Conservation (phyloP, 2,329 filamentous ascomycete species). For the Calonectria multiphialidica region DNA sequence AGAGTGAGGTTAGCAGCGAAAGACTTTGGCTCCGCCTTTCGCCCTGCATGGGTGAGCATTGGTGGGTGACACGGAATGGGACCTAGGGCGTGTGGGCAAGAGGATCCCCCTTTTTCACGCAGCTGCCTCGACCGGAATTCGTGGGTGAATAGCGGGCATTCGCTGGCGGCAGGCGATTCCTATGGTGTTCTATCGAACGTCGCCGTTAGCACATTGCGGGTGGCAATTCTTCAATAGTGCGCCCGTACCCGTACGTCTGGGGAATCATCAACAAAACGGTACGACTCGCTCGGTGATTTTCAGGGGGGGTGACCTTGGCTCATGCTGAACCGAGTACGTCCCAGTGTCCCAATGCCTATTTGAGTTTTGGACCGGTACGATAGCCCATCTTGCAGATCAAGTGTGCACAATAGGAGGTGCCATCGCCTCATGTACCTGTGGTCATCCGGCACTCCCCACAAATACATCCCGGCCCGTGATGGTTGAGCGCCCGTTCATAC, state of each 20-base stretch:
- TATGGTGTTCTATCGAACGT: background rate
- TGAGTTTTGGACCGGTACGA: slow-evolving; percentile 11
- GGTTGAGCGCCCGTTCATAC: slow-evolving; percentile 27
- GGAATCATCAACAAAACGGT: background rate
- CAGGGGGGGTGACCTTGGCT: slow-evolving; percentile 4
- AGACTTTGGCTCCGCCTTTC: slow-evolving; percentile 26
- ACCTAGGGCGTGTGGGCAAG: slow-evolving; percentile 25
- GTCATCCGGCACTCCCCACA: slow-evolving; percentile 28
- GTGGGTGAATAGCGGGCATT: background rate
- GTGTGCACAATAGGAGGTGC: slow-evolving; percentile 17
- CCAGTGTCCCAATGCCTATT: background rate
- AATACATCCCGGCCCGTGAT: slow-evolving; percentile 24
- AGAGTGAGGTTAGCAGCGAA: background rate
- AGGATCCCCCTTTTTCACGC: slow-evolving; percentile 30
- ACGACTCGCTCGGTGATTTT: slow-evolving; percentile 12
- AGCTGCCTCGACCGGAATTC: slow-evolving; percentile 13
- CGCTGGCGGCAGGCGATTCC: background rate
- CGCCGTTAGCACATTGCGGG: background rate
- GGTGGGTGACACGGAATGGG: slow-evolving; percentile 33
- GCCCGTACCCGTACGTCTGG: background rate
- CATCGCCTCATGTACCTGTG: slow-evolving; percentile 21
- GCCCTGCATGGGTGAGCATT: slow-evolving; percentile 31
- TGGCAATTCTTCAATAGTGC: slow-evolving; percentile 1
- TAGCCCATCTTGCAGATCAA: slow-evolving; percentile 35
- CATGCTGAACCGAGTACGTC: background rate